A percentile compares a stretch with the other conserved stretches of the same genome.
These are phyloP conservation scores for Eragrostis nindensis DNA, from an alignment of 176 grass and related monocot genomes.

Conservation along the genomic window DNA sequence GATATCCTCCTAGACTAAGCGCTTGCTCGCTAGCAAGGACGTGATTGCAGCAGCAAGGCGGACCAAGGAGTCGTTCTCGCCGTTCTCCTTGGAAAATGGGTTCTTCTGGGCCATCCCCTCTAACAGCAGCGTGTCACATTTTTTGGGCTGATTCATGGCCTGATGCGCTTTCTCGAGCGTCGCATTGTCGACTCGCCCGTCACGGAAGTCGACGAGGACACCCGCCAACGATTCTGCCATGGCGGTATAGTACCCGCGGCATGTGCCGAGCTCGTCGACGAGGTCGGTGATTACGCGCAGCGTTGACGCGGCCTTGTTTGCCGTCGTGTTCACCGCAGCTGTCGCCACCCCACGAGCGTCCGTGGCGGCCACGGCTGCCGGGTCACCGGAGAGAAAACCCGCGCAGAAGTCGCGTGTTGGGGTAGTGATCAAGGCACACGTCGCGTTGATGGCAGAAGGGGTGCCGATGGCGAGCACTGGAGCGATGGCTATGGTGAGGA, in stretches of 20 bases:
- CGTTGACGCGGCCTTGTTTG: slow-evolving; percentile 8
- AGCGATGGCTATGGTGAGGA: too few species aligned
- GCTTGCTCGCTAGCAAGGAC: background rate
- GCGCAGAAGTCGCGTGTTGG: too few species aligned
- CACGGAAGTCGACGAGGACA: background rate
- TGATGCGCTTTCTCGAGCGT: background rate
- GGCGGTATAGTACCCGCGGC: background rate
- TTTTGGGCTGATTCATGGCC: background rate
- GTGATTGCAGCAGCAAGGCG: background rate
- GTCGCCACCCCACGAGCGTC: slow-evolving; percentile 22
- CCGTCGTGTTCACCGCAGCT: slow-evolving; percentile 15
- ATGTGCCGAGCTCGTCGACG: background rate
- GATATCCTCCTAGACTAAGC: background rate
- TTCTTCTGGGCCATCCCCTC: background rate
- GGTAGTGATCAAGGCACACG: too few species aligned
- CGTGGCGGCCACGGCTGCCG: background rate
- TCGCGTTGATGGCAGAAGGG: too few species aligned
- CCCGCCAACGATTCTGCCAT: background rate
- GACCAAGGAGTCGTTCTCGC: background rate
- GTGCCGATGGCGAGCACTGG: too few species aligned
- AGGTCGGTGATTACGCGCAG: background rate
- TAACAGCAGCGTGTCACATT: background rate
- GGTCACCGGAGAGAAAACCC: background rate
- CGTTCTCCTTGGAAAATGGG: background rate
- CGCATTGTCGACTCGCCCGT: background rate